These are phyloP conservation scores for Sherardia arvensis DNA, from an alignment of 257 asterid species.

Conservation along the genomic window DNA sequence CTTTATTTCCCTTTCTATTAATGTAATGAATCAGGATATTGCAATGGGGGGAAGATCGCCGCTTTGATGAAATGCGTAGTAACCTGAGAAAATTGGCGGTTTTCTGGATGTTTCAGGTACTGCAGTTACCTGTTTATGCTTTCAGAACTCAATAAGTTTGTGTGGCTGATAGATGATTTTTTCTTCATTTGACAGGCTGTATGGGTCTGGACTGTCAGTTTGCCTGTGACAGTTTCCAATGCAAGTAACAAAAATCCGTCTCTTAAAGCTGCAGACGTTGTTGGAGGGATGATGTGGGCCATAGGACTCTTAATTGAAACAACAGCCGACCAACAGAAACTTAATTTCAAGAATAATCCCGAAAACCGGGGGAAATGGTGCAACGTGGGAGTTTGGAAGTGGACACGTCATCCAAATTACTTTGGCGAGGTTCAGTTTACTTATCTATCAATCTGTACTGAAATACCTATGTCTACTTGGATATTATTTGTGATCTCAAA, in stretches of 20 bases:
- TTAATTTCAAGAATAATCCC: constrained; percentile 55
- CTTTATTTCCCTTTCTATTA: constrained; percentile 1
- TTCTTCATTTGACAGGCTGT: constrained; percentile 46
- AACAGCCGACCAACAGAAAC: constrained; percentile 80
- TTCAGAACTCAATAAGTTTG: neutral
- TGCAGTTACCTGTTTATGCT: neutral
- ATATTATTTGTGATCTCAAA: neutral
- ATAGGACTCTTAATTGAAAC: constrained; percentile 65
- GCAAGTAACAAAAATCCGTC: constrained; percentile 63
- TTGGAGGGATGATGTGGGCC: constrained; percentile 84
- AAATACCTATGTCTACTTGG: neutral
- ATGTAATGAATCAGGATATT: constrained; percentile 41
- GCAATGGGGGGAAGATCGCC: constrained; percentile 95
- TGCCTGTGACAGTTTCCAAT: constrained; percentile 85
- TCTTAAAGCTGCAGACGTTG: constrained; percentile 49
- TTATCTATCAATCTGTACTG: neutral
- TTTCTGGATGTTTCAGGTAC: constrained; percentile 87
- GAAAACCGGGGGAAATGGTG: constrained; percentile 90
- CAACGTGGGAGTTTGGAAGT: constrained; percentile 72
- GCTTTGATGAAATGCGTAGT: constrained; percentile 78
- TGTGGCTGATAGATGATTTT: neutral
- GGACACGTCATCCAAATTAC: constrained; percentile 96
- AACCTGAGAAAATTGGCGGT: constrained; percentile 71
- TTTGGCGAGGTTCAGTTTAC: constrained; percentile 69
- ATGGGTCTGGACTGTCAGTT: constrained; percentile 99